Percentiles rank a stretch among this genome's conserved stretches.
These are phyloP conservation scores for Arachnomyces sp. DNA, from an alignment of 2,329 filamentous ascomycete genomes.

Conservation along the genomic window DNA sequence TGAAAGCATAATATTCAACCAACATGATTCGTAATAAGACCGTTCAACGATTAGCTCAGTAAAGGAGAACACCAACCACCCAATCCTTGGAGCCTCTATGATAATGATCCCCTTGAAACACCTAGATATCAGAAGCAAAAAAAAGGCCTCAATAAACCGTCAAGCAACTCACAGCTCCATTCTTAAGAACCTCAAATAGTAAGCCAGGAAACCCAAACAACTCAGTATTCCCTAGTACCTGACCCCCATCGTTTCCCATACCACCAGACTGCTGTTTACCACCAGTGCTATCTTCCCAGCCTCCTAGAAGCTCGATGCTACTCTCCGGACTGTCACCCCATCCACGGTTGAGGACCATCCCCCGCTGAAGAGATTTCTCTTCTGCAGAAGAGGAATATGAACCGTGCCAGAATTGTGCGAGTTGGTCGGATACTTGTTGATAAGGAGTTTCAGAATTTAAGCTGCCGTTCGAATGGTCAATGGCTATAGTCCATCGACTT, in stretches of 20 bases:
- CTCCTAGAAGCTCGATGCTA: constrained; percentile 75
- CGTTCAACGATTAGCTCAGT: no score
- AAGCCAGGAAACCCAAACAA: constrained; percentile 89
- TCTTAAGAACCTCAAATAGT: constrained; percentile 92
- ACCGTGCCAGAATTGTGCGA: constrained; percentile 62
- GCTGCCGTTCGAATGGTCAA: constrained; percentile 33
- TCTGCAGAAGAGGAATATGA: constrained; percentile 51
- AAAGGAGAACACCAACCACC: no score
- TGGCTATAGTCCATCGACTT: constrained; percentile 71
- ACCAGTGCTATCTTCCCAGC: constrained; percentile 67
- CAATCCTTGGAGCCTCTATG: no score
- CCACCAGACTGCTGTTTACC: constrained; percentile 36
- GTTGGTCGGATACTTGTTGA: constrained; percentile 57
- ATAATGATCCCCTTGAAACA: no score
- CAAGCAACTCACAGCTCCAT: constrained; percentile 77
- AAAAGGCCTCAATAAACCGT: constrained; percentile 63
- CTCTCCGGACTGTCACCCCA: constrained; percentile 89
- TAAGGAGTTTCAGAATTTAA: constrained; percentile 73
- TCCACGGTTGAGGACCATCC: constrained; percentile 82
- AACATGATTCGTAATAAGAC: no score
- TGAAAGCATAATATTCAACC: no score
- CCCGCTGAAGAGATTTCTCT: constrained; percentile 45
- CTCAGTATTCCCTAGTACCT: constrained; percentile 63
- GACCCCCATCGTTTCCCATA: constrained; percentile 41
- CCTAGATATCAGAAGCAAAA: background rate